Base-by-base conservation (phyloP, 345 rosid genomes). In the Noccaea bulbosa region DNA sequence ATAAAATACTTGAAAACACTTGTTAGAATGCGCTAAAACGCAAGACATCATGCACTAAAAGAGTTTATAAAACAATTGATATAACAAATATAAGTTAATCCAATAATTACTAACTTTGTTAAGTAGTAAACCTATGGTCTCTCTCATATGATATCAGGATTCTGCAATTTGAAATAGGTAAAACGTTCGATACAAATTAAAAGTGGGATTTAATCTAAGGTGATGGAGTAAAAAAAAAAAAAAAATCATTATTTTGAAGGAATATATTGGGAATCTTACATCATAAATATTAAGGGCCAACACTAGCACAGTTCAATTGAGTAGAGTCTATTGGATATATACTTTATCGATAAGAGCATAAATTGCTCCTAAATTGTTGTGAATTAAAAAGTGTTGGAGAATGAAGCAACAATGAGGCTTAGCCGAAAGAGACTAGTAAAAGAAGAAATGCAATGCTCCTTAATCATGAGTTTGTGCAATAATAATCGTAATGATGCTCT, bases 381-480 rank as follows among this genome's bases (percentile, higher is more conserved):
- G 8, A 53, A 53, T 61, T 8, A 45, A 52, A 61, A 62, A 69
- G 43, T 59, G 80, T 75, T n/a, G 58, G 72, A 61, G 46, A 63
- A 69, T 66, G 62, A 58, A 55, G 54, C 37, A 69, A 47, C 33
- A 33, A 11, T 5, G 66, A 65, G 14, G 48, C 52, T 32, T 10
- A 37, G 60, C 65, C 60, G 71, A 72, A 54, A 66, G 56, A 64
- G 38, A 40, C 37, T 37, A 12, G 59, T 39, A 69, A 66, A 58
- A 60, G 59, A 68, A 62, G 65, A 62, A 75, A 62, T 75, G 70
- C 14, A 22, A 55, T 75, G 69, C 52, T 62, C 47, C 46, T 62
- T 75, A 69, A 75, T 75, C 70, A 75, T 75, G 79, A 75, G 47
- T 46, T 44, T 46, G 51, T 75, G 39, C 69, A 75, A 75, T 75